phyloP scores from a whole-genome alignment of 495 filamentous ascomycete species.

The Trypethelium eluteriae region DNA sequence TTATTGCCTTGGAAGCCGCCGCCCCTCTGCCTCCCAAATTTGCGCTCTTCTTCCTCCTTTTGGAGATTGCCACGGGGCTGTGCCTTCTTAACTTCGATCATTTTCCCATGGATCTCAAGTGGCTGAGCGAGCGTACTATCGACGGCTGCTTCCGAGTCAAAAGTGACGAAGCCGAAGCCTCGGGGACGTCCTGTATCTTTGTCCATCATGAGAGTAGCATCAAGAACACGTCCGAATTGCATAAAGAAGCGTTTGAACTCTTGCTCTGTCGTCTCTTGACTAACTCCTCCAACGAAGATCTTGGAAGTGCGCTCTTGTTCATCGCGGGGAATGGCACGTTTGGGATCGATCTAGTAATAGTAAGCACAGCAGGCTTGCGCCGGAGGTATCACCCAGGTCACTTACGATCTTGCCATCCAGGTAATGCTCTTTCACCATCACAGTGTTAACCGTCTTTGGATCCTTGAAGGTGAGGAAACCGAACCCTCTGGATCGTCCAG shows the following conservation, averaged over 20 bases:
- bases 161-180: slow-evolving; percentile 98
- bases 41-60: slow-evolving; percentile 66
- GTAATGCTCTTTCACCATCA: slow-evolving; percentile 99
- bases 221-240: slow-evolving; percentile 90
- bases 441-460: slow-evolving; percentile 92
- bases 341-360: slow-evolving; percentile 73
- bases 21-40: slow-evolving; percentile 49
- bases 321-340: slow-evolving; percentile 93
- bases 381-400: slow-evolving; percentile 15
- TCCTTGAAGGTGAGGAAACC: slow-evolving; percentile 97
- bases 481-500: slow-evolving; percentile 88
- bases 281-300: slow-evolving; percentile 96
- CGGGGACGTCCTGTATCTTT: slow-evolving; percentile 94
- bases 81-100: slow-evolving; percentile 96
- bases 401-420: slow-evolving; percentile 97
- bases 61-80: slow-evolving; percentile 92
- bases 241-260: slow-evolving; percentile 96
- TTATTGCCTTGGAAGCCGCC: slow-evolving; percentile 37
- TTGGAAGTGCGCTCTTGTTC: slow-evolving; percentile 97
- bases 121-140: slow-evolving; percentile 76
- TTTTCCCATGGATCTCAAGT: slow-evolving; percentile 85
- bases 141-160: slow-evolving; percentile 91
- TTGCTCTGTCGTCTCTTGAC: slow-evolving; percentile 89
- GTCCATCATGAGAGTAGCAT: slow-evolving; percentile 99
- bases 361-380: not conserved